Evolutionary conservation across 139 green algal species (phyloP).

Genomic region (Mychonastes homosphaera): DNA sequence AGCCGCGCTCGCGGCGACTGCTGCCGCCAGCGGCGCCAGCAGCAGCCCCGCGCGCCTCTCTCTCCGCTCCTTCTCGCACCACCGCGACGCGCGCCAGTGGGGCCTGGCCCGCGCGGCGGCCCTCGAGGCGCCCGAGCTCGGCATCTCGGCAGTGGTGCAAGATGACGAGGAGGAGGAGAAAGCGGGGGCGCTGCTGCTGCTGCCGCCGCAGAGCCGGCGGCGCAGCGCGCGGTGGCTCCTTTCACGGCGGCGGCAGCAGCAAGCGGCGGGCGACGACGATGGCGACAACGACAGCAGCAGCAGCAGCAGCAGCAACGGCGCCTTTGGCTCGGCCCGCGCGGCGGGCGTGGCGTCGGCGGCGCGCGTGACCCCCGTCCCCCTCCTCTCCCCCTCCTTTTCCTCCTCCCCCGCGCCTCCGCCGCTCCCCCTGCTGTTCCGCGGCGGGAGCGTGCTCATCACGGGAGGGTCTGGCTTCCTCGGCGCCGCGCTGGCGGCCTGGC

Average conservation of each 20-base stretch:
- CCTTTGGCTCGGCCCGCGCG: too few species aligned
- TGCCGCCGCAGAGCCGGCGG: background rate
- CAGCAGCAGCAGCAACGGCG: background rate
- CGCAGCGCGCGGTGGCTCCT: background rate
- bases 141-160: too few species aligned
- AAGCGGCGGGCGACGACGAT: background rate
- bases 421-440: slow-evolving; percentile 1
- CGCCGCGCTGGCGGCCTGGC: slow-evolving; percentile 25
- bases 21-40: too few species aligned
- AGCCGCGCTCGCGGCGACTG: too few species aligned
- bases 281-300: background rate
- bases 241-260: background rate
- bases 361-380: too few species aligned
- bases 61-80: too few species aligned
- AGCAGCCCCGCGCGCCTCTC: too few species aligned
- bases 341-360: too few species aligned
- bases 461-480: slow-evolving; percentile 29
- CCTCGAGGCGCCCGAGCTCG: too few species aligned
- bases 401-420: slow-evolving; percentile 3
- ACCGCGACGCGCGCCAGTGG: too few species aligned
- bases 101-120: too few species aligned
- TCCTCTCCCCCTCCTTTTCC: background rate
- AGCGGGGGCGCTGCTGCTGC: background rate
- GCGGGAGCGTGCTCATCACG: too few species aligned
- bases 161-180: background rate